Evolutionary conservation across 495 filamentous ascomycete genomes (phyloP).

Genomic region (Lentithecium fluviatile): DNA sequence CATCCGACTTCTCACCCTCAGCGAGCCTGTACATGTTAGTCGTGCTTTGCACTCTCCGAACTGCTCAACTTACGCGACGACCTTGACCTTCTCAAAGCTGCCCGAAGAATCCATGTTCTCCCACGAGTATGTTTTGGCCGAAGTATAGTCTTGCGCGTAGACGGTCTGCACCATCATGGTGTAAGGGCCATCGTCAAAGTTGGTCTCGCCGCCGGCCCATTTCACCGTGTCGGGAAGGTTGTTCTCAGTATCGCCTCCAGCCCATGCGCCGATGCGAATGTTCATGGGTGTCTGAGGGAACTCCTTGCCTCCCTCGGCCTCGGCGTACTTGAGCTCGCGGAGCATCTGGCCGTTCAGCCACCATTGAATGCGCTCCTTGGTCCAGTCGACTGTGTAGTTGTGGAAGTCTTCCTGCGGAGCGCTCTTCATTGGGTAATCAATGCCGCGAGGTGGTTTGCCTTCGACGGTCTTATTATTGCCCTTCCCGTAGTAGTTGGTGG

Average conservation of each 20-base stretch:
- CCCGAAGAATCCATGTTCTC: conserved; percentile 28
- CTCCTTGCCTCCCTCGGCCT: conserved; percentile 32
- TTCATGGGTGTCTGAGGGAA: conserved; percentile 39
- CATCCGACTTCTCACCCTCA: conserved; percentile 54
- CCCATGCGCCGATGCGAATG: conserved; percentile 35
- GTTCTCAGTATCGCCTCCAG: conserved; percentile 28
- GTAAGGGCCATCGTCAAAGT: conserved; percentile 32
- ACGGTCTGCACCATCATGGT: conserved; percentile 31
- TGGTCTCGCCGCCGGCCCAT: conserved; percentile 35
- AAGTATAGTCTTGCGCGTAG: conserved; percentile 34
- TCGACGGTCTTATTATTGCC: conserved; percentile 19
- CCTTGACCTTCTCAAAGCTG: conserved; percentile 68
- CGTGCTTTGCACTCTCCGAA: conserved; percentile 13
- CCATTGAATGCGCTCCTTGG: conserved; percentile 34
- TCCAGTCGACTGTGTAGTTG: conserved; percentile 39
- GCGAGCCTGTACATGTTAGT: conserved; percentile 9
- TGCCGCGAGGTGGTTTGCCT: conserved; percentile 13
- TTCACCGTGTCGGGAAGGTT: conserved; percentile 25
- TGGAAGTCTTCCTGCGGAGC: conserved; percentile 27
- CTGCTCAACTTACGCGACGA: conserved; percentile 53
- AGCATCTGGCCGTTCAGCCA: conserved; percentile 31
- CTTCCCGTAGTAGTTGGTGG: conserved; percentile 37
- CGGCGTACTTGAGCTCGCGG: conserved; percentile 30
- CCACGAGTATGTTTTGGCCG: conserved; percentile 35
- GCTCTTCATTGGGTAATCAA: conserved; percentile 5